Evolutionary conservation across 2,329 filamentous ascomycete species (phyloP).

Genomic region (Chrysoporthe austroafricana): DNA sequence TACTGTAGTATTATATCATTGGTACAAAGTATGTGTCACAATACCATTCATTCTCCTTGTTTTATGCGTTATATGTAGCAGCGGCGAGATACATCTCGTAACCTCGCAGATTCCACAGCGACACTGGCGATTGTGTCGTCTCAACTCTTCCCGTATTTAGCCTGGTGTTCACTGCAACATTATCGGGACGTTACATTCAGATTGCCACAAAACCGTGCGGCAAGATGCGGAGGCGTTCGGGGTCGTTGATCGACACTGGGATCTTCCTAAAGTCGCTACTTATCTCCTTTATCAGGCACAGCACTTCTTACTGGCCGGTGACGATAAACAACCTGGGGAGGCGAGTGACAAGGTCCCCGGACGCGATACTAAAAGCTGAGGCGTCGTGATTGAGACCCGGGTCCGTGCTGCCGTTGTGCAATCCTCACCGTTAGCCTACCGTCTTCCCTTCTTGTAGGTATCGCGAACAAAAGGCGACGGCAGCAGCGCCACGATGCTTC

Average conservation of each 20-base stretch:
- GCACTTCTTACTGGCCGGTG: neutral
- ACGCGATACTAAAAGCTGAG: no score
- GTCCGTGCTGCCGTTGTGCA: neutral
- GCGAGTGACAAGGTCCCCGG: no score
- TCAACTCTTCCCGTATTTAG: neutral
- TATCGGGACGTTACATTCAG: constrained; percentile 12
- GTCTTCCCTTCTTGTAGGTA: neutral
- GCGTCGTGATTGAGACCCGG: no score
- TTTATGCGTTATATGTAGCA: neutral
- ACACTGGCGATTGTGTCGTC: neutral
- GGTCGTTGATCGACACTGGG: neutral
- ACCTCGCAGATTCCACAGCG: neutral
- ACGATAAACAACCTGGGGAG: neutral
- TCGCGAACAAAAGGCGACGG: no score
- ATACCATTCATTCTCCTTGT: neutral
- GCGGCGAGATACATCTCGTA: neutral
- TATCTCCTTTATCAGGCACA: neutral
- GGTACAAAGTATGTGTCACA: neutral
- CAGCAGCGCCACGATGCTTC: constrained; percentile 36
- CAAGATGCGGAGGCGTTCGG: neutral
- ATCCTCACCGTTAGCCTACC: neutral
- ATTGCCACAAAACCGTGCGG: constrained; percentile 1
- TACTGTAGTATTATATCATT: neutral
- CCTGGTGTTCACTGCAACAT: constrained; percentile 6
- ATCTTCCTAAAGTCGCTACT: neutral